Evolutionary conservation across 306 rosid genomes (phyloP).

Genomic region (Carpinus viminea): DNA sequence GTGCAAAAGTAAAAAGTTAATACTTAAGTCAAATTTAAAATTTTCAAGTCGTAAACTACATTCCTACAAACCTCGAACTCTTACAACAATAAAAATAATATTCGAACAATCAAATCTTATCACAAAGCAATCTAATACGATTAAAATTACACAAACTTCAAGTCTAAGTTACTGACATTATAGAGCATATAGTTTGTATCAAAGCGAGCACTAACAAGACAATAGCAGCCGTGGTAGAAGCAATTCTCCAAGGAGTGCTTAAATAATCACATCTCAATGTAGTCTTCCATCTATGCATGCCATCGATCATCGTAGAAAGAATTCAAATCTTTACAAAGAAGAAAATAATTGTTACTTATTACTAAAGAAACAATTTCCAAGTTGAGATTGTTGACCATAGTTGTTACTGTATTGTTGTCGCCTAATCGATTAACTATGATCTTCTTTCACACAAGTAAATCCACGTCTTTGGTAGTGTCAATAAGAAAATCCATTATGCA

Average conservation of each 20-base stretch:
- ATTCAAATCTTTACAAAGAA: background rate
- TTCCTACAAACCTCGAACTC: too few relatives aligned
- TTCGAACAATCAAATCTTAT: too few relatives aligned
- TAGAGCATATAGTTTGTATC: background rate
- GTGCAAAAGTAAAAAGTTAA: too few relatives aligned
- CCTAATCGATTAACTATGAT: too few relatives aligned
- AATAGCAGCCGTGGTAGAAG: background rate
- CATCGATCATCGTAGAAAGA: background rate
- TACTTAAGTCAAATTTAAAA: too few relatives aligned
- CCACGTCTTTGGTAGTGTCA: too few relatives aligned
- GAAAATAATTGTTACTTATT: too few relatives aligned
- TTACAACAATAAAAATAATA: too few relatives aligned
- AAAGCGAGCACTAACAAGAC: background rate
- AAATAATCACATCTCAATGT: background rate
- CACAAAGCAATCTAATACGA: background rate
- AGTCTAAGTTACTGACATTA: background rate
- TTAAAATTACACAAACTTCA: background rate
- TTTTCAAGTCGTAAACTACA: too few relatives aligned
- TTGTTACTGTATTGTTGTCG: slow-evolving; percentile 20
- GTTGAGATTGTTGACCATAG: slow-evolving; percentile 19
- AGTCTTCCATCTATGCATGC: background rate
- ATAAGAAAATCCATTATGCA: too few relatives aligned
- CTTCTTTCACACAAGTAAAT: too few relatives aligned
- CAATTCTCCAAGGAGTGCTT: background rate
- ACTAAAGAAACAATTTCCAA: too few relatives aligned